Conservation (phyloP, 2,329 filamentous ascomycete species). For the Cercospora sp. region DNA sequence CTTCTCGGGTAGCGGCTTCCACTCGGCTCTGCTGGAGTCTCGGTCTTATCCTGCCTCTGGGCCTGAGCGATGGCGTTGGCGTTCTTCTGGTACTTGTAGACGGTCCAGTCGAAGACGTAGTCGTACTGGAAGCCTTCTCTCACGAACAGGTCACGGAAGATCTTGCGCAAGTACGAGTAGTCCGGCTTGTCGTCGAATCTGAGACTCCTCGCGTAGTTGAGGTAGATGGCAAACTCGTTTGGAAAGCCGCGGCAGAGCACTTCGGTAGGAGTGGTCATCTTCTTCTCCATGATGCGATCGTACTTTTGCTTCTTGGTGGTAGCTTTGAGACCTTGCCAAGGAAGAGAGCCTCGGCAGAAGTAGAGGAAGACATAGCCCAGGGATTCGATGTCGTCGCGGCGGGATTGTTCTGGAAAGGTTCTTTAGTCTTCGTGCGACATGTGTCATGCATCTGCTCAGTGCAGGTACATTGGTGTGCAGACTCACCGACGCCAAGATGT, state of each 20-base stretch:
- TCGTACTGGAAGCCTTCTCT: conserved; percentile 99
- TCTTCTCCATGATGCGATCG: conserved; percentile 30
- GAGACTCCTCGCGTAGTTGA: conserved; percentile 98
- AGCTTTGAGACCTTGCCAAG: conserved; percentile 33
- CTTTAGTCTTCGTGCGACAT: conserved; percentile 24
- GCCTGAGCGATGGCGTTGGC: conserved; percentile 88
- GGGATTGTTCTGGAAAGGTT: conserved; percentile 31
- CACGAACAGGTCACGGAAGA: conserved; percentile 99
- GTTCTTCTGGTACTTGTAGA: conserved; percentile 99
- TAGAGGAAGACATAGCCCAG: conserved; percentile 36
- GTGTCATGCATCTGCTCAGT: conserved; percentile 26
- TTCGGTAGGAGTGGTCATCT: conserved; percentile 19
- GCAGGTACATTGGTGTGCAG: conserved; percentile 16
- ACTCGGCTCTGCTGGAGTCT: neutral
- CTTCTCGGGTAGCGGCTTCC: neutral
- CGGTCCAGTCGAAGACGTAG: conserved; percentile 99
- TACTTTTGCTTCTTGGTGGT: conserved; percentile 26
- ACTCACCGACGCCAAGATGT: neutral
- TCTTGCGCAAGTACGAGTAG: conserved; percentile 99
- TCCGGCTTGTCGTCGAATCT: conserved; percentile 99
- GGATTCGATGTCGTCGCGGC: conserved; percentile 35
- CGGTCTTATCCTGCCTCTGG: conserved; percentile 41
- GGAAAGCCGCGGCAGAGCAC: conserved; percentile 93
- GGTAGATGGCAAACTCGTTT: conserved; percentile 98
- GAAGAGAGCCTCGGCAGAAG: conserved; percentile 33